These are phyloP conservation scores for Anthracocystis setariae DNA, from an alignment of 1,284 basidiomycete genomes.

Conservation along the genomic window DNA sequence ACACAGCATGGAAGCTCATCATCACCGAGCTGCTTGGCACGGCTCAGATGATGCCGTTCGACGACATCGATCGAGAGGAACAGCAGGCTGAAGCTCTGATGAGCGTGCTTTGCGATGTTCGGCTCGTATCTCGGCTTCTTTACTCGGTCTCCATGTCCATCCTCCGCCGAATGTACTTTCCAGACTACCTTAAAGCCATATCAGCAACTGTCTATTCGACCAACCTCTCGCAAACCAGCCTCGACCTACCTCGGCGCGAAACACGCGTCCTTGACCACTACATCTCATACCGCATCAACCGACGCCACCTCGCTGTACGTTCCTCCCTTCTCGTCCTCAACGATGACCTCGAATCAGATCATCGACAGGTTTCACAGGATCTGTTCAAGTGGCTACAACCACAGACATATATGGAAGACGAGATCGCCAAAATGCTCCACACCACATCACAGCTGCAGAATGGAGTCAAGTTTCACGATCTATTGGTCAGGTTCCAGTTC, in stretches of 20 bases:
- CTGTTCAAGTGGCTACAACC: slow-evolving; percentile 49
- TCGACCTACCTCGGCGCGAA: slow-evolving; percentile 28
- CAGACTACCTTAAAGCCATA: slow-evolving; percentile 29
- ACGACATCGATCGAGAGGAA: slow-evolving; percentile 28
- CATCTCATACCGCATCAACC: slow-evolving; percentile 37
- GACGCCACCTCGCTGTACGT: slow-evolving; percentile 15
- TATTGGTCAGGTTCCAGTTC: slow-evolving; percentile 35
- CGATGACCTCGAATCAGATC: slow-evolving; percentile 38
- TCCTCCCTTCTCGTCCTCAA: slow-evolving; percentile 39
- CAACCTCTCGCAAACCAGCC: slow-evolving; percentile 6
- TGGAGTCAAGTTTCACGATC: slow-evolving; percentile 19
- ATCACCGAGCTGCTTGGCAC: slow-evolving; percentile 4
- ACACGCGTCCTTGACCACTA: slow-evolving; percentile 45
- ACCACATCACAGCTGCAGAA: slow-evolving; percentile 1
- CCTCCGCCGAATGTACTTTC: slow-evolving; percentile 25
- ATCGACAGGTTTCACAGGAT: slow-evolving; percentile 36
- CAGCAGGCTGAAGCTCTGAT: slow-evolving; percentile 14
- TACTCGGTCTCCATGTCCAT: slow-evolving; percentile 36
- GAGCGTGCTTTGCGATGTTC: slow-evolving; percentile 27
- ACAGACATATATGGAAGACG: slow-evolving; percentile 43
- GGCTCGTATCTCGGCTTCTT: slow-evolving; percentile 33
- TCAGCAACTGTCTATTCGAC: slow-evolving; percentile 31
- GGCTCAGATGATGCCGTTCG: background rate
- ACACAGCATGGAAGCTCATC: slow-evolving; percentile 30
- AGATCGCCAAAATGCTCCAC: slow-evolving; percentile 27